Conservation (phyloP, 2,329 filamentous ascomycete species). For the Hypoxylon sp. region DNA sequence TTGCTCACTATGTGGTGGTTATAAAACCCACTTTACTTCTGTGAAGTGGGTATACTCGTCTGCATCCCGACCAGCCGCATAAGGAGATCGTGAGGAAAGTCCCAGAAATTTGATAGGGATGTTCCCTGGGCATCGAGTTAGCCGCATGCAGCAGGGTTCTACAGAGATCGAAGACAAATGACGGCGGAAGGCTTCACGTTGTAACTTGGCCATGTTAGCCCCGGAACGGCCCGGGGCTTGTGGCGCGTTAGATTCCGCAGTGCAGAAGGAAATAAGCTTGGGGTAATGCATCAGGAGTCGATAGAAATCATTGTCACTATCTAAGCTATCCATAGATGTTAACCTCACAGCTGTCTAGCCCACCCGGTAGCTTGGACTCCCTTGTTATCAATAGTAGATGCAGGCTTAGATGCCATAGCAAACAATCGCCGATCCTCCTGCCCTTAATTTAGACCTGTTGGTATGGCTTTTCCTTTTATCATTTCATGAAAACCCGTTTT, state of each 20-base stretch:
- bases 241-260: not conserved
- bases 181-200: not conserved
- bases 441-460: not conserved
- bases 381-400: not conserved
- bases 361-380: not conserved
- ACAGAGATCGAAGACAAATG: not conserved
- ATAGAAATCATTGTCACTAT: not conserved
- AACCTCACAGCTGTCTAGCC: not conserved
- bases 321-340: not conserved
- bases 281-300: not conserved
- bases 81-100: not conserved
- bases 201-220: not conserved
- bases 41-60: not conserved
- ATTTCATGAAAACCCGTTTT: not conserved
- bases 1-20: not conserved
- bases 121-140: not conserved
- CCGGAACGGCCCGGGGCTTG: slow-evolving; percentile 9
- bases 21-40: not conserved
- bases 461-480: not conserved
- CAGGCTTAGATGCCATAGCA: slow-evolving; percentile 5
- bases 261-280: not conserved
- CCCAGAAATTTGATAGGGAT: not conserved
- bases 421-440: slow-evolving; percentile 11
- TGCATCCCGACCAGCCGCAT: not conserved
- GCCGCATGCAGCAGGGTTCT: not conserved